A percentile compares a stretch with the other conserved stretches of the same genome.
Evolutionary conservation across 257 asterid species (phyloP).

Genomic region (Jacaranda mimosifolia): DNA sequence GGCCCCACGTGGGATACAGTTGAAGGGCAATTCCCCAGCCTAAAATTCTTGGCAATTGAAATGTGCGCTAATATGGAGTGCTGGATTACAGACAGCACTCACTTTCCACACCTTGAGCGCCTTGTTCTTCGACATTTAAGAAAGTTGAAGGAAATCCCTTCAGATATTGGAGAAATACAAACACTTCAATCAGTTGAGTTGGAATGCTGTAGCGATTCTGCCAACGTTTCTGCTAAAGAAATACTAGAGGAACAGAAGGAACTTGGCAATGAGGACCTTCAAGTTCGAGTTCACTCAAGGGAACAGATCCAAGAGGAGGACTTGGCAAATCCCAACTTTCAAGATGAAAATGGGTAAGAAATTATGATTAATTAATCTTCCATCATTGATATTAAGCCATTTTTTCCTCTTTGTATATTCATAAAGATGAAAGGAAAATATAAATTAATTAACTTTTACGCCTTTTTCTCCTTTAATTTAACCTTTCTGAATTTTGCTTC

Average conservation of each 20-base stretch:
- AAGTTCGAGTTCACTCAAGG: background rate
- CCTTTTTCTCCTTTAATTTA: no score
- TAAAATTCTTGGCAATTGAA: background rate
- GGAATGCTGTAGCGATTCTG: background rate
- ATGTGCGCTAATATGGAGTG: background rate
- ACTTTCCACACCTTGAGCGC: conserved; percentile 29
- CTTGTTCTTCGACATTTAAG: background rate
- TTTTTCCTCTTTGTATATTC: no score
- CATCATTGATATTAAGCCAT: no score
- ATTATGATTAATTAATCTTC: no score
- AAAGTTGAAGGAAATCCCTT: conserved; percentile 21
- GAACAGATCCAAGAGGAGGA: background rate
- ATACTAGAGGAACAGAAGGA: conserved; percentile 31
- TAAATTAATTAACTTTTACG: no score
- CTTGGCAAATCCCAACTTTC: no score
- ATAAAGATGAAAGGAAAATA: no score
- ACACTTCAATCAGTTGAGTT: conserved; percentile 25
- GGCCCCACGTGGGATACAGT: conserved; percentile 2
- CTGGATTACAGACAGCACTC: conserved; percentile 22
- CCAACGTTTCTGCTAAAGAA: background rate
- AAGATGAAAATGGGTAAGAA: no score
- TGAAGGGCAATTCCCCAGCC: background rate
- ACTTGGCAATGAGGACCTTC: conserved; percentile 24
- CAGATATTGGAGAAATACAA: conserved; percentile 1
- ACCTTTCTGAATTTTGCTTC: no score